phyloP scores from a whole-genome alignment of 169 alveolate genomes.

The Eimeria praecox region DNA sequence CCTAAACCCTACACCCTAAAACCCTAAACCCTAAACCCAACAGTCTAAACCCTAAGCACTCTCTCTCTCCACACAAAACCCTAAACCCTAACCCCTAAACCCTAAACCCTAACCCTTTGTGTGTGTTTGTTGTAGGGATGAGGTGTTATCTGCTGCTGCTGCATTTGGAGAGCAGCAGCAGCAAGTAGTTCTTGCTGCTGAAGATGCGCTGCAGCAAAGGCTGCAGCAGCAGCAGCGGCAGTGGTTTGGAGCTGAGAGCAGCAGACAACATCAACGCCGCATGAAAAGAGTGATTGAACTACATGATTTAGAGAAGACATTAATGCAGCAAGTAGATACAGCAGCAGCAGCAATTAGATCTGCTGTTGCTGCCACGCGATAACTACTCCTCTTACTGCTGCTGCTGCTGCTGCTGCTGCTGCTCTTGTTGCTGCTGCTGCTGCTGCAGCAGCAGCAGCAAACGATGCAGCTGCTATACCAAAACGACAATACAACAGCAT shows the following conservation, averaged over 20 bases:
- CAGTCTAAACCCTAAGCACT: too few species aligned
- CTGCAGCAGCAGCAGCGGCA: constrained; percentile 6
- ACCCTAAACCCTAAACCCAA: too few species aligned
- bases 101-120: neutral
- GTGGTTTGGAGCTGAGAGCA: neutral
- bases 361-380: neutral
- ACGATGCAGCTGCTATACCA: neutral
- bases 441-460: neutral
- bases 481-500: neutral
- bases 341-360: too few species aligned
- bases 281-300: too few species aligned
- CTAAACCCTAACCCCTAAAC: neutral
- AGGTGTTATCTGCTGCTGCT: neutral
- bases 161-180: constrained; percentile 12
- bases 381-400: neutral
- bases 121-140: neutral
- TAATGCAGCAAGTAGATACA: neutral
- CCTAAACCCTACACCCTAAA: neutral
- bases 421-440: too few species aligned
- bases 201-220: neutral
- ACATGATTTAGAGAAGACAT: neutral
- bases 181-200: neutral
- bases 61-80: too few species aligned
- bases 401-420: neutral
- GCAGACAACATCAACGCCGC: neutral